Conservation (phyloP, 2,329 filamentous ascomycete species). For the Phaeosphaeria sp. region DNA sequence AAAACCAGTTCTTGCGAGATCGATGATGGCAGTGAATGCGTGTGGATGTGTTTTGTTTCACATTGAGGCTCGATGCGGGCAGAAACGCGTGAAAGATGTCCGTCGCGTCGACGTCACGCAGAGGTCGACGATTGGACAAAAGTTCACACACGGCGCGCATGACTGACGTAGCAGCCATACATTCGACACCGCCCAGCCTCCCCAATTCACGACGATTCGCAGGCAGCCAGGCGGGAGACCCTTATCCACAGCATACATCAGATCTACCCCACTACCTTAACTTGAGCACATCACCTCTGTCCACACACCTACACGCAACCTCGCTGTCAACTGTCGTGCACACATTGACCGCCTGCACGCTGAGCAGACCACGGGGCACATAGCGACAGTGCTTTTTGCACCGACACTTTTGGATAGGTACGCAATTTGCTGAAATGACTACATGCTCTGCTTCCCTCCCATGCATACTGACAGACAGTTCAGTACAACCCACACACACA, state of each 20-base stretch:
- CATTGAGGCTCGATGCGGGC: background rate
- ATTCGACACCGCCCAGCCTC: conserved; percentile 13
- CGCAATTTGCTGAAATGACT: background rate
- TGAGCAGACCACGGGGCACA: conserved; percentile 5
- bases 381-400: conserved; percentile 6
- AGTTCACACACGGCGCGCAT: conserved; percentile 2
- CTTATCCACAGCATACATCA: background rate
- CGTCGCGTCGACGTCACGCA: background rate
- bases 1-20: conserved; percentile 1
- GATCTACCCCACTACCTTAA: background rate
- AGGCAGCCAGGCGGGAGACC: conserved; percentile 1
- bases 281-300: background rate
- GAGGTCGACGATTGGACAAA: background rate
- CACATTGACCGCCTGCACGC: background rate
- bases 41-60: conserved; percentile 4
- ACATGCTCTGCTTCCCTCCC: background rate
- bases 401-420: conserved; percentile 4
- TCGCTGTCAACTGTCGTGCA: background rate
- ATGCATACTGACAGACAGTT: conserved; percentile 1
- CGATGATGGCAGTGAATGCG: background rate
- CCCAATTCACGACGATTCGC: conserved; percentile 8
- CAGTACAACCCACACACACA: conserved; percentile 5
- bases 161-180: conserved; percentile 31
- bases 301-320: background rate
- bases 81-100: conserved; percentile 24